Percentiles rank a stretch among this genome's conserved stretches.
Evolutionary conservation across 768 basidiomycete species (phyloP).

Genomic region (Wakefieldia striispora): DNA sequence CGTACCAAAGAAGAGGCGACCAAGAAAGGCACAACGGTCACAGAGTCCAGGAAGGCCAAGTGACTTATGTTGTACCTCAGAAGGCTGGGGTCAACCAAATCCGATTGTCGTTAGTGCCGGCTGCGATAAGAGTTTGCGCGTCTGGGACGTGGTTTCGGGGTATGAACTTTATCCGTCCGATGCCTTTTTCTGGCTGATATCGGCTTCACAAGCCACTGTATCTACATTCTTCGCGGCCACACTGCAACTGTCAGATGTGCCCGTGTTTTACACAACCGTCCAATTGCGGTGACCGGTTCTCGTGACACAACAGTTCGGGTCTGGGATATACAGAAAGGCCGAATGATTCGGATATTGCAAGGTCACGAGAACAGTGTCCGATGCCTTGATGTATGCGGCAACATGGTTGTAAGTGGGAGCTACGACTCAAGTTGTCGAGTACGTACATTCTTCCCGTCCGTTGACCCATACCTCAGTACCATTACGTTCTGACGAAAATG

Average conservation of each 20-base stretch:
- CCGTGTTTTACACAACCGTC: constrained; percentile 81
- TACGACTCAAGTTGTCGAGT: constrained; percentile 90
- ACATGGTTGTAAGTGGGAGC: constrained; percentile 84
- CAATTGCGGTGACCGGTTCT: constrained; percentile 88
- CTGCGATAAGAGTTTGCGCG: constrained; percentile 86
- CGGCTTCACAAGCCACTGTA: constrained; percentile 46
- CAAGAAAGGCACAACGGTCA: constrained; percentile 16
- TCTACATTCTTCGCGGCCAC: constrained; percentile 82
- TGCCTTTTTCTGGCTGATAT: constrained; percentile 4
- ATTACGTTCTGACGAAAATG: background rate
- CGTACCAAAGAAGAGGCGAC: constrained; percentile 20
- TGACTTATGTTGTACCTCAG: constrained; percentile 60
- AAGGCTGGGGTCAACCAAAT: constrained; percentile 88
- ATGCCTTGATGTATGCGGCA: constrained; percentile 85
- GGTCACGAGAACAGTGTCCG: constrained; percentile 85
- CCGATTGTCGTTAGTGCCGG: constrained; percentile 88
- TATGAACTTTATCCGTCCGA: constrained; percentile 33
- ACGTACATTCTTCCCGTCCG: constrained; percentile 22
- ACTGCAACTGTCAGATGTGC: constrained; percentile 89
- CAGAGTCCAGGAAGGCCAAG: constrained; percentile 39
- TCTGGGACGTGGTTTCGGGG: constrained; percentile 91
- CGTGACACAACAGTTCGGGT: constrained; percentile 84
- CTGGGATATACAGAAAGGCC: constrained; percentile 89
- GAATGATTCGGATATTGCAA: constrained; percentile 56
- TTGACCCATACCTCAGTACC: background rate